Conservation (phyloP, 305 asterid genomes). For the Plantago rigida region DNA sequence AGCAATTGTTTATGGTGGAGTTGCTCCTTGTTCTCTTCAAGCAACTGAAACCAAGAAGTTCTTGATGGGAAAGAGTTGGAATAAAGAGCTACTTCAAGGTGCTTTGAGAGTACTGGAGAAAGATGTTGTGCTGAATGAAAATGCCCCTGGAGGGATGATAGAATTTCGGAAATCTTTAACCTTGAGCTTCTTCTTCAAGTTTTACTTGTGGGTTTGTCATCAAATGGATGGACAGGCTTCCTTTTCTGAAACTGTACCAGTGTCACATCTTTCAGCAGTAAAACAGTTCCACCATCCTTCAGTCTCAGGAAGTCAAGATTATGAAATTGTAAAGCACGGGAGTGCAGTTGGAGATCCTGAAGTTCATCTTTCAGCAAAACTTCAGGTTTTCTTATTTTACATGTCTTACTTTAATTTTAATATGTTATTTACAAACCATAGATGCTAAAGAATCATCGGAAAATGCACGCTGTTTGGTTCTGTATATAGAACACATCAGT, state of each 20-base stretch:
- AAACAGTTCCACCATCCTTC: constrained; percentile 54
- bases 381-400: constrained; percentile 43
- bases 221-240: constrained; percentile 54
- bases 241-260: constrained; percentile 45
- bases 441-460: too few relatives aligned
- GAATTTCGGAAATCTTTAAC: constrained; percentile 76
- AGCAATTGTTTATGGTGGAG: constrained; percentile 75
- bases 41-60: constrained; percentile 50
- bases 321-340: constrained; percentile 62
- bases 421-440: constrained; percentile 14
- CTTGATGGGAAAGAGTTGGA: constrained; percentile 65
- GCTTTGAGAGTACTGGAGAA: constrained; percentile 54
- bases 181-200: constrained; percentile 79
- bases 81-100: constrained; percentile 50
- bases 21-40: constrained; percentile 68
- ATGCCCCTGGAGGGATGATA: constrained; percentile 96
- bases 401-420: too few relatives aligned
- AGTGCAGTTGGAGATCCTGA: constrained; percentile 83
- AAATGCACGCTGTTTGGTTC: too few relatives aligned
- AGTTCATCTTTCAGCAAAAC: constrained; percentile 73
- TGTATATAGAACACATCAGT: too few relatives aligned
- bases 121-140: constrained; percentile 66
- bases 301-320: constrained; percentile 55
- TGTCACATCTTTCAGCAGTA: constrained; percentile 70
- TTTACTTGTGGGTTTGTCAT: constrained; percentile 77